Base-by-base conservation (phyloP, 768 basidiomycete species). In the Trichaptum fuscoviolaceum region DNA sequence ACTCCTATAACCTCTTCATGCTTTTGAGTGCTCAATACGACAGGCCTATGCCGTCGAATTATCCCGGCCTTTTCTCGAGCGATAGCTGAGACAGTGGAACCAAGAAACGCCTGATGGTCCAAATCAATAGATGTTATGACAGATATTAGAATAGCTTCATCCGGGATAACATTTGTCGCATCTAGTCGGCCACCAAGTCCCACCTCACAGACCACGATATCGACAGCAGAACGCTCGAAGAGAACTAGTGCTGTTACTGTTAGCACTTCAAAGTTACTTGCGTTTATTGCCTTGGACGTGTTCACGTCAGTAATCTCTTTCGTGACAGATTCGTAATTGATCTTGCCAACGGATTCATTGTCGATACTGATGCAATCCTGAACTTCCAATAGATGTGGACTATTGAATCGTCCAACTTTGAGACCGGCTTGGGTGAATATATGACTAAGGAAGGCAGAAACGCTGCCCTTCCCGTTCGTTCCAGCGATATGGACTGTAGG, bases 381-480 rank as follows among this genome's bases (percentile, higher is more conserved):
- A 10, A 90, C 79, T 9, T 87, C 82, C 65, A 96, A 77, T 23
- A 99, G 87, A 75, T 99, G 96, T 0, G 97, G 97, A 68, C 88
- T 92, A 75, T 96, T 99, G 83, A 93, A 99, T 36, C 91, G 83
- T 7, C 94, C 97, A 12, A 92, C 82, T 24, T 79, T 79, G 64
- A 91, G 80, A 0, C 80, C 76, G n/a, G 88, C 79, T 0, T 80
- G 76, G 7, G 88, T 82, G 6, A 98, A 78, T 71, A 93, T 90
- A 58, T 93, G 93, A 0, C 92, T 86, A 12, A 97, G 75, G 36
- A 95, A 80, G 6, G 90, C 89, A 0, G 94, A 88, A 15, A 96
- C 93, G 70, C 93, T 96, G 36, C 97, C 97, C 76, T 99, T 99
- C 9, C 96, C 96, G 77, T 99, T 99, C 0, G 97, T 99, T 0